These are phyloP conservation scores for Salvia sclarea DNA, from an alignment of 305 asterid genomes.

Conservation along the genomic window DNA sequence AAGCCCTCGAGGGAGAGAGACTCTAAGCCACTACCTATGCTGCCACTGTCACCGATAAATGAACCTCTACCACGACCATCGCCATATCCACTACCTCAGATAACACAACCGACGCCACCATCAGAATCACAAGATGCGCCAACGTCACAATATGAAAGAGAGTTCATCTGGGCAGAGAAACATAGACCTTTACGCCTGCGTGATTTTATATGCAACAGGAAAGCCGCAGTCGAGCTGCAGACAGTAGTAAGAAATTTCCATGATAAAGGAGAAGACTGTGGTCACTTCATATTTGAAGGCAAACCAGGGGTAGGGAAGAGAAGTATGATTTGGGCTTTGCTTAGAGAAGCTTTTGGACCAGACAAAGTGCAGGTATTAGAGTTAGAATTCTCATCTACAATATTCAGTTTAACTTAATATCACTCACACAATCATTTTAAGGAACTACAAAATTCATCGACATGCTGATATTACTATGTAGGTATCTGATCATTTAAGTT, in stretches of 20 bases:
- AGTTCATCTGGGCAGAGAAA: slow-evolving; percentile 60
- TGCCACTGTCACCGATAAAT: slow-evolving; percentile 25
- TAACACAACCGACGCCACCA: slow-evolving; percentile 14
- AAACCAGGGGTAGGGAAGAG: slow-evolving; percentile 85
- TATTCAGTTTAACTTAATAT: not conserved
- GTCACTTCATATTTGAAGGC: slow-evolving; percentile 77
- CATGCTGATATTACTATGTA: not conserved
- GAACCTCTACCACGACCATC: slow-evolving; percentile 30
- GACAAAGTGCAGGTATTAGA: slow-evolving; percentile 64
- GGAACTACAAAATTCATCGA: not conserved
- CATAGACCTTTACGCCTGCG: slow-evolving; percentile 57
- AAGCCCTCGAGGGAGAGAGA: slow-evolving; percentile 93
- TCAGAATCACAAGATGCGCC: slow-evolving; percentile 6
- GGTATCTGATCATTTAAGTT: slow-evolving; percentile 22
- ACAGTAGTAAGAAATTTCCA: slow-evolving; percentile 40
- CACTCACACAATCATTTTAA: not conserved
- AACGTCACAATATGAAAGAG: slow-evolving; percentile 31
- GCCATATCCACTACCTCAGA: slow-evolving; percentile 38
- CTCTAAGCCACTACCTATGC: slow-evolving; percentile 40
- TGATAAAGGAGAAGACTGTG: slow-evolving; percentile 36
- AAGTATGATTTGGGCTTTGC: slow-evolving; percentile 81
- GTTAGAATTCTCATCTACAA: not conserved
- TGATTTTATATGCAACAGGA: slow-evolving; percentile 65
- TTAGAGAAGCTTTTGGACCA: slow-evolving; percentile 59
- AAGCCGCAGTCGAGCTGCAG: slow-evolving; percentile 53